Percentiles rank a stretch among this genome's conserved stretches.
Conservation (phyloP, 2,329 filamentous ascomycete genomes). For the Truncatella angustata region DNA sequence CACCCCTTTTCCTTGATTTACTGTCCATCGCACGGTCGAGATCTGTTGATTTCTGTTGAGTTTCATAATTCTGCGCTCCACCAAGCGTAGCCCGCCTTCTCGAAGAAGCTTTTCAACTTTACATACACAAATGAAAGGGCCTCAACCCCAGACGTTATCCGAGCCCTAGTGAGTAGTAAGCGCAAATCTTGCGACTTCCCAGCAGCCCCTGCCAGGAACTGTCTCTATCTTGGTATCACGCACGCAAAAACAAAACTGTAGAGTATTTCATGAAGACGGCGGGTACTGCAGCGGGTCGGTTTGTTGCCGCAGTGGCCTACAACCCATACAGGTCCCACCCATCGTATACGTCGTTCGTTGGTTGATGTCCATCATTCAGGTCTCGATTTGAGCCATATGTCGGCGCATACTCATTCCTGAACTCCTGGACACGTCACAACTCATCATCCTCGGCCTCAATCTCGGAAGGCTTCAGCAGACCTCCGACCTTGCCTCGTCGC, state of each 20-base stretch:
- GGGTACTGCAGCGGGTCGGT: conserved; percentile 12
- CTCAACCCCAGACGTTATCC: background rate
- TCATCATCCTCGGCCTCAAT: conserved; percentile 84
- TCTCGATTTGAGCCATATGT: conserved; percentile 28
- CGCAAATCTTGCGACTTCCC: background rate
- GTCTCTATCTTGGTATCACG: conserved; percentile 15
- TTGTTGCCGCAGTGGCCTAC: conserved; percentile 27
- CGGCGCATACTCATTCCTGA: conserved; percentile 59
- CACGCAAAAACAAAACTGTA: conserved; percentile 14
- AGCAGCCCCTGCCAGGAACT: background rate
- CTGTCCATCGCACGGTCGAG: background rate
- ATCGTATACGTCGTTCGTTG: conserved; percentile 24
- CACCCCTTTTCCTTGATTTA: background rate
- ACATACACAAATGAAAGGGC: conserved; percentile 10
- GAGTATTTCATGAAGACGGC: conserved; percentile 11
- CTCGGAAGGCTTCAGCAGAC: conserved; percentile 95
- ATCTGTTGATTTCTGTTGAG: background rate
- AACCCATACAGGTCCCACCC: conserved; percentile 34
- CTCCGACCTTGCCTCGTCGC: conserved; percentile 90
- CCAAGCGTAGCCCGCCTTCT: background rate
- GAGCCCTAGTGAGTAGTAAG: background rate
- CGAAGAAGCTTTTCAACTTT: background rate
- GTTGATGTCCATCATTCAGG: conserved; percentile 14
- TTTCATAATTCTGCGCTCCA: background rate
- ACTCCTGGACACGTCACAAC: conserved; percentile 76